Evolutionary conservation across 2,329 filamentous ascomycete species (phyloP), one percentile per base, ranked within the genome.

Genomic region (Colletotrichum lindemuthianum): DNA sequence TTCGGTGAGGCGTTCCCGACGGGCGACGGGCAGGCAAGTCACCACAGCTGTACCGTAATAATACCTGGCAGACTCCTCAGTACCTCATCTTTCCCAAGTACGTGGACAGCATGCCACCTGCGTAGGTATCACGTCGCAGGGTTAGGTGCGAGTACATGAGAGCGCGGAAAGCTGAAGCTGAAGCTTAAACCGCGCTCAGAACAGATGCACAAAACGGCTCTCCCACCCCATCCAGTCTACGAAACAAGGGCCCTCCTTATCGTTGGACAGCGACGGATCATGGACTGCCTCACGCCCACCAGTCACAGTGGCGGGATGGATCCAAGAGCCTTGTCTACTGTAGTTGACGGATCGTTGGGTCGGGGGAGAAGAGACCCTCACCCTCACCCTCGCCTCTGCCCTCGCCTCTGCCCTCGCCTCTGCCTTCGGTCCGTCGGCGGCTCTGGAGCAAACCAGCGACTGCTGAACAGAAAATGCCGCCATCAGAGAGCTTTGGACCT

Each of bases 151-250:
- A 24, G 24, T 24, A 24, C 24, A 24, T 24, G 24, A 24, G 24
- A 24, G 24, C 24, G 24, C 24, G 24, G 24, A 24, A 4, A 24
- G 24, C 24, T 24, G 60, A 33, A 59, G 55, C 36, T 56, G 61
- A 61, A 65, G 61, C 61, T 65, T 65, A 61, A 65, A 65, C 51
- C 58, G 45, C 61, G 45, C 58, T 61, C 61, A 61, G 54, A 50
- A 63, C 40, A 51, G 51, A 61, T 56, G 58, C 51, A 56, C 61
- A 56, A 61, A 65, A 61, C 58, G 57, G 61, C 47, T 47, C 39
- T 61, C 45, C 48, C 57, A 52, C 58, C 45, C 44, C 51, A 50
- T 48, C 52, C 45, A 55, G 61, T 37, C 34, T 34, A 36, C 51
- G 58, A 48, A 61, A 65, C 61, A 65, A 40, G 61, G 61, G 15